Evolutionary conservation across 1,284 basidiomycete genomes (phyloP).

Genomic region (Xerocomus subilludens): DNA sequence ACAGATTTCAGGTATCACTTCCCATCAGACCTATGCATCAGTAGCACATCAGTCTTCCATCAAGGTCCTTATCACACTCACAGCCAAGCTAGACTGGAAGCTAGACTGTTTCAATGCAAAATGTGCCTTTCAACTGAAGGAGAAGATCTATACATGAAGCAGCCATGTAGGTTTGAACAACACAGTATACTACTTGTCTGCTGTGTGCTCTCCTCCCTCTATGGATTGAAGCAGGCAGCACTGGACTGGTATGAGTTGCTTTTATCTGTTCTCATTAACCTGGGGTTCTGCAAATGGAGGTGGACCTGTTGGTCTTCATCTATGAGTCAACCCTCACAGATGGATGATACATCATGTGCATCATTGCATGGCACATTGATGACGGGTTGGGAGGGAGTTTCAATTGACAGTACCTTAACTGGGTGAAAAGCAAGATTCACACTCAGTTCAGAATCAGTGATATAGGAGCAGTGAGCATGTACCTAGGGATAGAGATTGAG

Average conservation of each 20-base stretch:
- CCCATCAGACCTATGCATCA: slow-evolving; percentile 43
- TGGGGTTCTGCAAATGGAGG: slow-evolving; percentile 1
- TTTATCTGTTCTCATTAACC: background rate
- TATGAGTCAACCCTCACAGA: accelerated
- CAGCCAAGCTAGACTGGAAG: slow-evolving; percentile 35
- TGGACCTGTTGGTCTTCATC: slow-evolving; percentile 19
- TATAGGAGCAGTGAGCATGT: background rate
- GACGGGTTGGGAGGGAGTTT: background rate
- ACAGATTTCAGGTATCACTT: slow-evolving; percentile 57
- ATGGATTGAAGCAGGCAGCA: slow-evolving; percentile 29
- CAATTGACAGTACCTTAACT: background rate
- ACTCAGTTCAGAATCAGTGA: background rate
- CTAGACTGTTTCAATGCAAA: slow-evolving; percentile 36
- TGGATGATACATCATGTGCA: background rate
- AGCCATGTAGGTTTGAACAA: slow-evolving; percentile 20
- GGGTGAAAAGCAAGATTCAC: background rate
- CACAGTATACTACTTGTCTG: background rate
- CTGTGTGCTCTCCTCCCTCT: slow-evolving; percentile 1
- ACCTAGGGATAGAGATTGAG: slow-evolving; percentile 30
- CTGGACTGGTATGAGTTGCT: slow-evolving; percentile 31
- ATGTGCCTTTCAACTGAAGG: slow-evolving; percentile 4
- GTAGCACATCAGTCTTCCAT: slow-evolving; percentile 41
- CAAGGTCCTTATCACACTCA: slow-evolving; percentile 43
- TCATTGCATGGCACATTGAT: slow-evolving; percentile 33
- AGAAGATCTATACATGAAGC: slow-evolving; percentile 33